Evolutionary conservation across 2,329 filamentous ascomycete genomes (phyloP).

Genomic region (Magnaporthiopsis incrustans): DNA sequence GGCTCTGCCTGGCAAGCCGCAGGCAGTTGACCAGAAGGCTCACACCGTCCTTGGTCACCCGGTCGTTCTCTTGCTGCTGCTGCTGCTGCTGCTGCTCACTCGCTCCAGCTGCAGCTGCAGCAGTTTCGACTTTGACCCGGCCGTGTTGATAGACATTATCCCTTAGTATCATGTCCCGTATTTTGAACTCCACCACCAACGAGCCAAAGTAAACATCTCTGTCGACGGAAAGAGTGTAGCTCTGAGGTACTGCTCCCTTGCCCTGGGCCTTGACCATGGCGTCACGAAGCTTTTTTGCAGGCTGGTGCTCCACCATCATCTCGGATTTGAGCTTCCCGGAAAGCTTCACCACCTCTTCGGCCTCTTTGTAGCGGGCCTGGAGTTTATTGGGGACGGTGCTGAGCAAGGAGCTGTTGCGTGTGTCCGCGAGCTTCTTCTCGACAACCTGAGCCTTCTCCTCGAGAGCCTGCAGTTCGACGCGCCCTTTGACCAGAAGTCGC

Average conservation of each 20-base stretch:
- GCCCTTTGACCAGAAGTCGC: conserved; percentile 45
- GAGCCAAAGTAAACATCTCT: conserved; percentile 2
- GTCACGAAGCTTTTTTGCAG: conserved; percentile 1
- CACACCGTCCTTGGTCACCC: neutral
- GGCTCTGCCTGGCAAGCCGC: neutral
- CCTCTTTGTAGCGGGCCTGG: neutral
- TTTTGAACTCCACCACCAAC: neutral
- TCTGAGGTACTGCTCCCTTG: neutral
- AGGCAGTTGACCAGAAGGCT: neutral
- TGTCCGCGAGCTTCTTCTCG: conserved; percentile 19
- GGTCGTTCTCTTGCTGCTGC: too few species aligned
- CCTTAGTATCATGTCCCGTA: neutral
- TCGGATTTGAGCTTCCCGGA: neutral
- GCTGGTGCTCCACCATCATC: conserved; percentile 1
- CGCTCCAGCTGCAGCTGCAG: too few species aligned
- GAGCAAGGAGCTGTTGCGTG: neutral
- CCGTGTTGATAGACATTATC: neutral
- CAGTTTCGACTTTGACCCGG: too few species aligned
- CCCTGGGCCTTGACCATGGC: neutral
- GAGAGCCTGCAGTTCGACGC: conserved; percentile 28
- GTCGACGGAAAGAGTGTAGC: neutral
- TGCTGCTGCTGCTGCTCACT: neutral
- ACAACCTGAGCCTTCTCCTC: conserved; percentile 17
- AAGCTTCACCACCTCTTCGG: neutral
- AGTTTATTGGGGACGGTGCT: neutral